Base-by-base conservation (phyloP, 371 early-diverging fungal genomes). In the Thermomucor indicae-seudaticae region DNA sequence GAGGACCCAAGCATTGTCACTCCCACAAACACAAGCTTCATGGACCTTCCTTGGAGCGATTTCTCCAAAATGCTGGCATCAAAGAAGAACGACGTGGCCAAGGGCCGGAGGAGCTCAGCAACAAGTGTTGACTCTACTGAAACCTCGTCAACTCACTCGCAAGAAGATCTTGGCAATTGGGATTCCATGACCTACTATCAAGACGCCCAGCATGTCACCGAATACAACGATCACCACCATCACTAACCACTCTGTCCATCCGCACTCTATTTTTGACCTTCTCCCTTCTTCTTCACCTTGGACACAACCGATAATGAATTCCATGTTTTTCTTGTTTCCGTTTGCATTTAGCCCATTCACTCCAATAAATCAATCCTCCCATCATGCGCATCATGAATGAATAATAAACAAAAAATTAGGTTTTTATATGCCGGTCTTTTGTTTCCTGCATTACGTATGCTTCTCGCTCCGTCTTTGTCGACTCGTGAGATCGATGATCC, bases 401-500 rank as follows among this genome's bases (percentile, higher is more conserved):
- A 30, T 16, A 32, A 16, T 42, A 4, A 19, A 4, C 4, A 7
- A 19, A 20, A 42, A n/a, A n/a, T n/a, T n/a, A n/a, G n/a, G n/a
- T n/a, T n/a, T n/a, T n/a, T n/a, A n/a, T n/a, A n/a, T n/a, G n/a
- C n/a, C n/a, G n/a, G n/a, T n/a, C n/a, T n/a, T n/a, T n/a, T n/a
- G n/a, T n/a, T n/a, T n/a, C n/a, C n/a, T n/a, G n/a, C n/a, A n/a
- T n/a, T n/a, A n/a, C n/a, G n/a, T n/a, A n/a, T n/a, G n/a, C n/a
- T n/a, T n/a, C 14, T 22, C 10, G 22, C 10, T 14, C 39, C 12
- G n/a, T 10, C 6, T 39, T 17, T 7, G 12, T 2, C 22, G 39
- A 22, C 39, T 39, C 22, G 39, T 23, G 14, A 23, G 0, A 37
- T 53, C 22, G 80, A 84, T 48, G 90, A 92, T 59, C 87, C 91